These are phyloP conservation scores for Austroboletus eburneus DNA, from an alignment of 768 basidiomycete genomes.

Conservation along the genomic window DNA sequence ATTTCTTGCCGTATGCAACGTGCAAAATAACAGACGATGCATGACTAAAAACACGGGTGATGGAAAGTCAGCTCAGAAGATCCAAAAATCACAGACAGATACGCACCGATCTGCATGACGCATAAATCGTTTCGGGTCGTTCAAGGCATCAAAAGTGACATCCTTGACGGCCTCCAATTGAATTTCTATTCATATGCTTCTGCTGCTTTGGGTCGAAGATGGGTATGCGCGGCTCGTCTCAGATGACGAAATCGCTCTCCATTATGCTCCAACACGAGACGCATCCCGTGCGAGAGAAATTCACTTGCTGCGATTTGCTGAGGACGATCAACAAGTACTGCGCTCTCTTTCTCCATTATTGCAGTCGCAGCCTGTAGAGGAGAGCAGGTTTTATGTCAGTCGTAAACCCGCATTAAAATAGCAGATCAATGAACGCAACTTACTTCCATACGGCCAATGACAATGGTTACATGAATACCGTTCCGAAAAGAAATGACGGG, in stretches of 20 bases:
- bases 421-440: no score
- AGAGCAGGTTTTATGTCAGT: slow-evolving; percentile 27
- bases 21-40: slow-evolving; percentile 21
- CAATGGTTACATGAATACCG: slow-evolving; percentile 28
- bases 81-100: slow-evolving; percentile 3
- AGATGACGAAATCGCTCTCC: slow-evolving; percentile 57
- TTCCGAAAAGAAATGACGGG: slow-evolving; percentile 50
- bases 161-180: slow-evolving; percentile 32
- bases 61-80: slow-evolving; percentile 4
- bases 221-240: slow-evolving; percentile 47
- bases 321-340: slow-evolving; percentile 47
- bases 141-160: slow-evolving; percentile 18
- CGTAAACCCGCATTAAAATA: no score
- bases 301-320: slow-evolving; percentile 47
- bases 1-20: slow-evolving; percentile 24
- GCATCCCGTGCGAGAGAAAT: slow-evolving; percentile 52
- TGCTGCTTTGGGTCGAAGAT: slow-evolving; percentile 48
- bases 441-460: slow-evolving; percentile 19
- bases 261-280: slow-evolving; percentile 43
- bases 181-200: slow-evolving; percentile 40
- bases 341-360: slow-evolving; percentile 59
- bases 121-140: slow-evolving; percentile 10
- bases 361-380: slow-evolving; percentile 51
- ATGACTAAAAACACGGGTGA: no score
- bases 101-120: slow-evolving; percentile 15